Conservation (phyloP, 192 early-diverging fungal genomes). For the Podila minutissima region DNA sequence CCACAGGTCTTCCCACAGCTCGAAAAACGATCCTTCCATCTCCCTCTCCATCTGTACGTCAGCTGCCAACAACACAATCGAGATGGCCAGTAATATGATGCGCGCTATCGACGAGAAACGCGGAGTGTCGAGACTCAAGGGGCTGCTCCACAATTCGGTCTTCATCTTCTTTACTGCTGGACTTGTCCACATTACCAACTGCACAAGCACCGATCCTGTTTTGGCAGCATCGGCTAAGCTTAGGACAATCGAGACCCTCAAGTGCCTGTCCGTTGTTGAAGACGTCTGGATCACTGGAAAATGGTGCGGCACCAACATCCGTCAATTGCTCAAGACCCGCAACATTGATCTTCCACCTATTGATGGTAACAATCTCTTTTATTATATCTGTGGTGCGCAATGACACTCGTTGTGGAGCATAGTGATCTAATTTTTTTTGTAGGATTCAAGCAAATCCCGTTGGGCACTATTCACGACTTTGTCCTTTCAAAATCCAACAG, state of each 20-base stretch:
- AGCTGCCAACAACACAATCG: conserved; percentile 55
- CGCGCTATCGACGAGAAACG: conserved; percentile 25
- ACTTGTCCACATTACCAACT: conserved; percentile 53
- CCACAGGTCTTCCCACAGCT: conserved; percentile 23
- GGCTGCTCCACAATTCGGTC: conserved; percentile 29
- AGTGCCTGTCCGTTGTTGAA: conserved; percentile 34
- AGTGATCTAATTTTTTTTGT: not conserved
- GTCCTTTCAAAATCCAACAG: not conserved
- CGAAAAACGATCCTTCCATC: conserved; percentile 35
- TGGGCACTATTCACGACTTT: conserved; percentile 18
- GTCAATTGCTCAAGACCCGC: conserved; percentile 29
- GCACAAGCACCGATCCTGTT: conserved; percentile 33
- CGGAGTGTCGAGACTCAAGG: conserved; percentile 24
- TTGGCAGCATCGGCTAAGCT: conserved; percentile 48
- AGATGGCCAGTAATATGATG: conserved; percentile 53
- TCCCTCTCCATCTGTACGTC: conserved; percentile 55
- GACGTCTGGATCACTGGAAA: conserved; percentile 38
- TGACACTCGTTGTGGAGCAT: not conserved
- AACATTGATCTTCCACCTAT: conserved; percentile 29
- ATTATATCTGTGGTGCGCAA: not conserved
- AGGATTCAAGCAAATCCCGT: conserved; percentile 25
- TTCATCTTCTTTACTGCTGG: conserved; percentile 52
- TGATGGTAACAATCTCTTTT: conserved; percentile 19
- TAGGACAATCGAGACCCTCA: conserved; percentile 38
- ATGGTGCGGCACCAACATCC: conserved; percentile 18